Base-by-base conservation (phyloP, 495 filamentous ascomycete species). In the Halenospora varia region DNA sequence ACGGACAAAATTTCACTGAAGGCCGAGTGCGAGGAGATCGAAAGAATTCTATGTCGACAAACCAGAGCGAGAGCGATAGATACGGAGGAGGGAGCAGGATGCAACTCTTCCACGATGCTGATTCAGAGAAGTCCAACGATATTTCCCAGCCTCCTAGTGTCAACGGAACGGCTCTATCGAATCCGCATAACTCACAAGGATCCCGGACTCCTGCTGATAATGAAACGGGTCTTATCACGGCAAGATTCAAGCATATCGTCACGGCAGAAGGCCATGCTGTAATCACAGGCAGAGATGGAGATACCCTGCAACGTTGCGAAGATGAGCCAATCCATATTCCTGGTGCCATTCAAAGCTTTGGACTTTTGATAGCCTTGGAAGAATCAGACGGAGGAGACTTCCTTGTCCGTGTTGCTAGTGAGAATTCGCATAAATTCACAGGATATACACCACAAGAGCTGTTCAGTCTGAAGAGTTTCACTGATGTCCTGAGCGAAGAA, bases 321-420 rank as follows among this genome's bases (percentile, higher is more conserved):
- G 93, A 97, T 69, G 93, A 96, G 62, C 91, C 93, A 0, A 96
- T 96, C 41, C 90, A 91, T 61, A 88, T 90, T 13, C 93, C 93
- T 0, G 92, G 92, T 13, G 90, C 92, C n/a, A 75, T 96, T 1
- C 93, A 97, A 62, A 75, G 80, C 8, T 97, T 96, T 67, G 92
- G 93, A 1, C 72, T 88, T 2, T 72, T 96, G 49, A 62, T 97
- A 20, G 92, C 85, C 0, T 63, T 96, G n/a, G 77, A 83, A 47
- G 89, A 96, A 66, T 79, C 87, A 46, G 65, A 75, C 0, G 87
- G 87, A 19, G 85, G 85, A 25, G 78, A 78, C 20, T 75, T 96
- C 10, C 63, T 79, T 9, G 90, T 96, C 11, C 82, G 90, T 48
- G 76, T 92, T 17, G 92, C 83, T 35, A 96, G 92, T 71, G 92